A percentile compares a stretch with the other conserved stretches of the same genome.
Conservation (phyloP, 2,329 filamentous ascomycete species). For the Fusarium gaditjirri region DNA sequence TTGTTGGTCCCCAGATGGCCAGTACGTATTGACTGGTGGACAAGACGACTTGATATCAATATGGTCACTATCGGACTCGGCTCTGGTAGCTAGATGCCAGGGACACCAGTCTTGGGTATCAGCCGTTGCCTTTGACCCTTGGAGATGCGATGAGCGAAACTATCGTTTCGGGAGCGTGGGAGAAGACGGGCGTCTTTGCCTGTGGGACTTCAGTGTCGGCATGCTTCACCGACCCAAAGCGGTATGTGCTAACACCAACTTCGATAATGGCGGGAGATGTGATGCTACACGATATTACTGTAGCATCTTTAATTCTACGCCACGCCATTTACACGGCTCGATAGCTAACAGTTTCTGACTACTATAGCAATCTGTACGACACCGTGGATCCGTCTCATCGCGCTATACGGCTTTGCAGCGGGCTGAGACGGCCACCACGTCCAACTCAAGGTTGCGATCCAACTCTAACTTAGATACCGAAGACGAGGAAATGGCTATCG, state of each 20-base stretch:
- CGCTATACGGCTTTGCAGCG: constrained; percentile 61
- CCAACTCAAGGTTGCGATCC: constrained; percentile 70
- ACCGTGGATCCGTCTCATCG: constrained; percentile 66
- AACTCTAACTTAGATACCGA: constrained; percentile 72
- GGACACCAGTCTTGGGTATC: constrained; percentile 97
- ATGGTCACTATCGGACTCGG: constrained; percentile 87
- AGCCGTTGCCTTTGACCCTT: constrained; percentile 92
- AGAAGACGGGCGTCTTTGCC: constrained; percentile 87
- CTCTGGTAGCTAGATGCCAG: constrained; percentile 90
- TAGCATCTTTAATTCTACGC: background rate
- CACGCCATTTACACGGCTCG: background rate
- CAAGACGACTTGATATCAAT: constrained; percentile 97
- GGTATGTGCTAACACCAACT: constrained; percentile 60
- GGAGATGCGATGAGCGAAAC: constrained; percentile 94
- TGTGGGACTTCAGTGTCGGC: constrained; percentile 98
- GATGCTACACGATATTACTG: background rate
- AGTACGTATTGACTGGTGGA: constrained; percentile 93
- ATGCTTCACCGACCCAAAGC: constrained; percentile 94
- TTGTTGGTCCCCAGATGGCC: constrained; percentile 97
- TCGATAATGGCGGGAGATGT: background rate
- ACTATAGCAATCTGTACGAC: constrained; percentile 42
- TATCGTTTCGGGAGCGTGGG: constrained; percentile 97
- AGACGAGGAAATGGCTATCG: constrained; percentile 69
- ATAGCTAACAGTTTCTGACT: constrained; percentile 21
- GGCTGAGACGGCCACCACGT: constrained; percentile 71